Evolutionary conservation across 2,329 filamentous ascomycete species (phyloP).

Genomic region (Hypoxylon sp.): DNA sequence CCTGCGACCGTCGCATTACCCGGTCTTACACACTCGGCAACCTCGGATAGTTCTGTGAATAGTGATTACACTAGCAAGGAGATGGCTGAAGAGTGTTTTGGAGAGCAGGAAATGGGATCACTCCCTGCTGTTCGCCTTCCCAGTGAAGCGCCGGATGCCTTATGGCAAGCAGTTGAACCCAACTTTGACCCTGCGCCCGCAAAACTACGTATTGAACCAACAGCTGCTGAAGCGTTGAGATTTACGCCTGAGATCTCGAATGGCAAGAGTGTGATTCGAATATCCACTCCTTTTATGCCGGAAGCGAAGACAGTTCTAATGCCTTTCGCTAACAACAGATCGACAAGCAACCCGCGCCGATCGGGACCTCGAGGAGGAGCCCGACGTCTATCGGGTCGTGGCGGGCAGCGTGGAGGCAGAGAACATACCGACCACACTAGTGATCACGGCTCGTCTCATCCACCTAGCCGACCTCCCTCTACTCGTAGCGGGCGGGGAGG

Average conservation of each 20-base stretch:
- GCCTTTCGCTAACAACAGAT: slow-evolving; percentile 42
- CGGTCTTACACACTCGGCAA: slow-evolving; percentile 51
- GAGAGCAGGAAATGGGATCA: slow-evolving; percentile 85
- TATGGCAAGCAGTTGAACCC: slow-evolving; percentile 72
- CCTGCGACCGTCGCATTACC: slow-evolving; percentile 81
- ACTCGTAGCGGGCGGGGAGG: slow-evolving; percentile 39
- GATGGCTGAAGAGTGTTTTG: slow-evolving; percentile 84
- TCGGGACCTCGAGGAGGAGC: slow-evolving; percentile 42
- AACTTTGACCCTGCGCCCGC: slow-evolving; percentile 69
- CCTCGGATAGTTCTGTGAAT: slow-evolving; percentile 56
- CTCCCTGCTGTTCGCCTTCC: slow-evolving; percentile 80
- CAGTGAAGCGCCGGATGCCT: slow-evolving; percentile 70
- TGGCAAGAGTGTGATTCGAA: slow-evolving; percentile 60
- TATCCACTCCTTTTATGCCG: slow-evolving; percentile 60
- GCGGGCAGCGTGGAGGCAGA: slow-evolving; percentile 43
- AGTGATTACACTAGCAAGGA: slow-evolving; percentile 71
- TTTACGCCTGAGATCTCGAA: slow-evolving; percentile 59
- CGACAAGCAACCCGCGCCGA: slow-evolving; percentile 47
- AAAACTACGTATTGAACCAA: slow-evolving; percentile 65
- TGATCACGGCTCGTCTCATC: slow-evolving; percentile 36
- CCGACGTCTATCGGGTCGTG: slow-evolving; percentile 39
- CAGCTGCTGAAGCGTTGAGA: slow-evolving; percentile 61
- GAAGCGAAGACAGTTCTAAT: slow-evolving; percentile 57
- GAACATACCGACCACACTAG: slow-evolving; percentile 37
- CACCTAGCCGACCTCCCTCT: slow-evolving; percentile 33